These are phyloP conservation scores for Boletus reticuloceps DNA, from an alignment of 768 basidiomycete genomes.

Conservation along the genomic window DNA sequence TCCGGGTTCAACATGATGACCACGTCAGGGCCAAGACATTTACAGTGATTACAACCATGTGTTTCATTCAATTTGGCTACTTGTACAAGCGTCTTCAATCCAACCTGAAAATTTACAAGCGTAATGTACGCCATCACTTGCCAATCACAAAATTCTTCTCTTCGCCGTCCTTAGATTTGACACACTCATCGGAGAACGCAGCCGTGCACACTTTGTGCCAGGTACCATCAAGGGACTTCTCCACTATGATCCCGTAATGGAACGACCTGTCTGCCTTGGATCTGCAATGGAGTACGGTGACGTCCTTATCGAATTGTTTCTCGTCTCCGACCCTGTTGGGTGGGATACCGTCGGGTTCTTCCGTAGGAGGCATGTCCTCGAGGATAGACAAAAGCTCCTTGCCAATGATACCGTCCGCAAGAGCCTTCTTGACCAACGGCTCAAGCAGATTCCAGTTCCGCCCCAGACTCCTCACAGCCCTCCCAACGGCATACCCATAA, in stretches of 20 bases:
- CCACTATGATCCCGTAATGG: constrained; percentile 7
- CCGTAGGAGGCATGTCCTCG: not conserved
- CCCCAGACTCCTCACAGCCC: constrained; percentile 1
- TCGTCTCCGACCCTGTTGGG: constrained; percentile 2
- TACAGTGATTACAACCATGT: too few species aligned
- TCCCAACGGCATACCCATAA: not conserved
- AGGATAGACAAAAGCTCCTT: not conserved
- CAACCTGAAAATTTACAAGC: too few species aligned
- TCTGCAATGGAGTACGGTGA: constrained; percentile 2
- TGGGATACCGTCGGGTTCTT: not conserved
- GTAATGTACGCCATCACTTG: not conserved
- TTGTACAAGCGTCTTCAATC: too few species aligned
- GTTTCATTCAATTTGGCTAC: too few species aligned
- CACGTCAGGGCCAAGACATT: not conserved
- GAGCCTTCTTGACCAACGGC: not conserved
- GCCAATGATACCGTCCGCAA: not conserved
- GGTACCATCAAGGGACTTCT: not conserved
- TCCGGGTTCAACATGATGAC: not conserved
- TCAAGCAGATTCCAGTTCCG: not conserved
- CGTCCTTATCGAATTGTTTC: not conserved
- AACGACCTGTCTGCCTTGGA: constrained; percentile 1
- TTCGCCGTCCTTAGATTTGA: not conserved
- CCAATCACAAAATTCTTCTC: not conserved
- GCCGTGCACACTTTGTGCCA: constrained; percentile 6
- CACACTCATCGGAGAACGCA: not conserved